These are phyloP conservation scores for Colletotrichum paranaense DNA, from an alignment of 2,329 filamentous ascomycete species.

Conservation along the genomic window DNA sequence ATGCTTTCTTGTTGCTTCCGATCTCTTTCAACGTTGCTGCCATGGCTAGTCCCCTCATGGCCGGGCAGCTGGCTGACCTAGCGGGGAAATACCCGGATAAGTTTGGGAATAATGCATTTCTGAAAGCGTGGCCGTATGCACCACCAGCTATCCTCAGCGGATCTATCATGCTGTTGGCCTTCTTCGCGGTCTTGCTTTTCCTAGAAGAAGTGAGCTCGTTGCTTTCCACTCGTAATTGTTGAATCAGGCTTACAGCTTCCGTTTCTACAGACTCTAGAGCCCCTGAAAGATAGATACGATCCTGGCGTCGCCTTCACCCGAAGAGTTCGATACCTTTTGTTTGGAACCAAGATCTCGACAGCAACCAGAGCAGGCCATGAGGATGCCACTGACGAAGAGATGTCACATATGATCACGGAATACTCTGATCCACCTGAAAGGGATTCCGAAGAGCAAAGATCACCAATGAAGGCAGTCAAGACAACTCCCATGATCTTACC, in stretches of 20 bases:
- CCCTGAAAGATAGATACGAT: neutral
- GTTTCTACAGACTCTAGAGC: neutral
- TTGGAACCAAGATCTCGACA: neutral
- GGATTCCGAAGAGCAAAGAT: neutral
- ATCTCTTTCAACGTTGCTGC: neutral
- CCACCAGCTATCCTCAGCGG: neutral
- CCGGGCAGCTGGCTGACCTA: neutral
- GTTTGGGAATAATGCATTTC: neutral
- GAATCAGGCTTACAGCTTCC: neutral
- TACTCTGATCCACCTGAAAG: neutral
- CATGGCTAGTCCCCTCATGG: neutral
- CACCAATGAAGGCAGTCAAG: neutral
- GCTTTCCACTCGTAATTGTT: neutral
- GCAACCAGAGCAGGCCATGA: neutral
- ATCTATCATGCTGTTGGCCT: neutral
- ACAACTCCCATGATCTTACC: neutral
- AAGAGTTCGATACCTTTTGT: neutral
- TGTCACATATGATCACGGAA: neutral
- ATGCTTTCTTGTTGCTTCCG: neutral
- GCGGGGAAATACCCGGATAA: neutral
- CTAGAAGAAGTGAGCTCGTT: neutral
- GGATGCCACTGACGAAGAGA: neutral
- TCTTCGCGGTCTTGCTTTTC: neutral
- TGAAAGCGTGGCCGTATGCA: neutral
- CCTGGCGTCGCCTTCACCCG: neutral